Evolutionary conservation across 2,329 filamentous ascomycete species (phyloP).

Genomic region (Xylariales sp.): DNA sequence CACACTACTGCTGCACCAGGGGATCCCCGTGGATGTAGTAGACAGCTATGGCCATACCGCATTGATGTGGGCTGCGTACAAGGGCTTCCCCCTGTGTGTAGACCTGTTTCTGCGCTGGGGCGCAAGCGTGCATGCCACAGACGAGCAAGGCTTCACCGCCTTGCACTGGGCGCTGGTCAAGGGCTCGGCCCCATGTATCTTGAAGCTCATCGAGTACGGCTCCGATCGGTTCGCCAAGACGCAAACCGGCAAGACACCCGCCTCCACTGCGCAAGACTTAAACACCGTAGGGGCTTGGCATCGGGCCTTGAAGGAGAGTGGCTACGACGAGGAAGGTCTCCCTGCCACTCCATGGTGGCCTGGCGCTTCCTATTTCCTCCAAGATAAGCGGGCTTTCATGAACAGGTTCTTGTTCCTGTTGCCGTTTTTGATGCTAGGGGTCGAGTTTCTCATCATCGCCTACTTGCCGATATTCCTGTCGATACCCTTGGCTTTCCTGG

Average conservation of each 20-base stretch:
- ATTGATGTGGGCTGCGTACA: slow-evolving; percentile 99
- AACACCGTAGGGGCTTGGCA: slow-evolving; percentile 81
- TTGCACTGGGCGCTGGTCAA: slow-evolving; percentile 96
- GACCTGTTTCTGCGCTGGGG: slow-evolving; percentile 93
- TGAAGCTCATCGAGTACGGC: slow-evolving; percentile 94
- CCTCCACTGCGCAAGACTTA: slow-evolving; percentile 82
- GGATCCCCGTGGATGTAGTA: slow-evolving; percentile 86
- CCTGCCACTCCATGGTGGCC: slow-evolving; percentile 67
- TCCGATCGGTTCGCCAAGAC: slow-evolving; percentile 90
- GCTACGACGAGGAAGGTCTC: slow-evolving; percentile 76
- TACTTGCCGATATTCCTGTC: slow-evolving; percentile 70
- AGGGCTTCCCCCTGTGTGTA: slow-evolving; percentile 88
- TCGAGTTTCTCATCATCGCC: slow-evolving; percentile 67
- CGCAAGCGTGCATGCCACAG: slow-evolving; percentile 83
- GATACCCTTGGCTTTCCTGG: slow-evolving; percentile 64
- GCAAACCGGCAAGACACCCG: slow-evolving; percentile 83
- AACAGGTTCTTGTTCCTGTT: slow-evolving; percentile 85
- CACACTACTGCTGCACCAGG: slow-evolving; percentile 85
- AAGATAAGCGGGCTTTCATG: slow-evolving; percentile 74
- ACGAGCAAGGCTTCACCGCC: slow-evolving; percentile 91
- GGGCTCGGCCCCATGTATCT: slow-evolving; percentile 81
- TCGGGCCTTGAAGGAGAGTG: slow-evolving; percentile 75
- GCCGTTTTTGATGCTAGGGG: slow-evolving; percentile 74
- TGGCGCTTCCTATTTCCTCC: slow-evolving; percentile 64
- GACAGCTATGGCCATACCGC: slow-evolving; percentile 90